Evolutionary conservation across 306 rosid genomes (phyloP).

Genomic region (Vachellia collinsii): DNA sequence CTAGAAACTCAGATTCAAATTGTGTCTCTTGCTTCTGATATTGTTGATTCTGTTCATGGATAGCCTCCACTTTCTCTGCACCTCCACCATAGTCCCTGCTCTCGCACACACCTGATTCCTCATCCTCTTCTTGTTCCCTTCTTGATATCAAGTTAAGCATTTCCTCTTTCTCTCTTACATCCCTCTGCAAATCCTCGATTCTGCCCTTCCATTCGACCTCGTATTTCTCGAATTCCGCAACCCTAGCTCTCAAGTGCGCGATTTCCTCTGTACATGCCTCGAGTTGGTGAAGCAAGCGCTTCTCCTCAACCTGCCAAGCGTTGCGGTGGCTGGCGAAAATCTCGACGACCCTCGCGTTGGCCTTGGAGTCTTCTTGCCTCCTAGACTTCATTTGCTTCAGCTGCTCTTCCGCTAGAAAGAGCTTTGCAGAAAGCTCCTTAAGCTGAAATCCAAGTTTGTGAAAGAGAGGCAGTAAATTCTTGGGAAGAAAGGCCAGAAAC

Average conservation of each 20-base stretch:
- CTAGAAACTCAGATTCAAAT: conserved; percentile 67
- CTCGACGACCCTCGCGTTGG: conserved; percentile 80
- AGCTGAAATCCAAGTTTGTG: conserved; percentile 35
- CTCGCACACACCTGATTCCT: neutral
- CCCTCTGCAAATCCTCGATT: conserved; percentile 51
- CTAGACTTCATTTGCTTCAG: conserved; percentile 63
- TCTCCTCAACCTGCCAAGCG: conserved; percentile 74
- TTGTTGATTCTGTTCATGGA: conserved; percentile 31
- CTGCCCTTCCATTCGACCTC: conserved; percentile 40
- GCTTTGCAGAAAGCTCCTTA: conserved; percentile 41
- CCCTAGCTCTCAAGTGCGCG: conserved; percentile 42
- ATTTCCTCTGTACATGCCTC: conserved; percentile 64
- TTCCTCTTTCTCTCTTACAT: conserved; percentile 64
- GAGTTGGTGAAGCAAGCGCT: conserved; percentile 62
- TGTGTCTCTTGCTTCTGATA: conserved; percentile 42
- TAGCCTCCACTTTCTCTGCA: conserved; percentile 35
- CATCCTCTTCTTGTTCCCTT: conserved; percentile 25
- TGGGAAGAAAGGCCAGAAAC: conserved; percentile 59
- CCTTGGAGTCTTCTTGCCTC: conserved; percentile 77
- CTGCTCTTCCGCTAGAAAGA: conserved; percentile 58
- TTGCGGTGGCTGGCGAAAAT: conserved; percentile 83
- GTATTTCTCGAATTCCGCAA: conserved; percentile 49
- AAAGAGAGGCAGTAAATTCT: conserved; percentile 35
- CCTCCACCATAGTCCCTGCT: conserved; percentile 5
- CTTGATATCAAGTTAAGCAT: conserved; percentile 67